Evolutionary conservation across 371 early-diverging fungal genomes (phyloP), one percentile per base, ranked within the genome.

Genomic region (Apophysomyces elegans): DNA sequence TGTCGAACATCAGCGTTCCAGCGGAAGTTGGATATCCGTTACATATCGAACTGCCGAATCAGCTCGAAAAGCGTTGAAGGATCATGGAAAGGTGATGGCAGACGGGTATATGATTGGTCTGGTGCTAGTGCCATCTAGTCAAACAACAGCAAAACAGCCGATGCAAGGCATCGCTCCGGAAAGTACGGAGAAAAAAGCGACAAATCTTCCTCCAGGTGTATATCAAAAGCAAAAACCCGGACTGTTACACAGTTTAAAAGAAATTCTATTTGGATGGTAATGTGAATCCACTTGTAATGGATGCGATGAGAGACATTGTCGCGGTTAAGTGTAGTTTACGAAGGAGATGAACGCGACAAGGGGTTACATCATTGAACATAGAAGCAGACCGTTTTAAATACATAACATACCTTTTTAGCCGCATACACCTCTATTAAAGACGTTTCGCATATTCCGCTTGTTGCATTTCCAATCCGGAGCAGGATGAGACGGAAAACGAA

Each of bases 11-110:
- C 68, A 56, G 21, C 63, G 63, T 37, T 69, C 74, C 4, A 64
- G 65, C 5, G 72, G 72, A 6, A 77, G 77, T 61, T 78, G 77
- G 78, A 73, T 78, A 44, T 72, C 73, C 4, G 69, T 81, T 36
- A 64, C 75, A 7, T 81, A 81, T 32, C 56, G 60, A 7, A 59
- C 66, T 18, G 37, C n/a, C 1, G 68, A 71, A 14, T 47, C 69
- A 8, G 77, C 79, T 5, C 56, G 59, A 56, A 72, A 71, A 38
- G 82, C 82, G 9, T 56, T 81, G 2, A 57, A 59, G 13, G 61
- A 39, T 32, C 73, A 81, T 59, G 82, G 79, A 4, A 66, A 65
- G 26, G 46, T 72, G 11, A 59, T 81, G 13, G 63, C 54, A 5
- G 59, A 65, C 9, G 58, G 62, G 16, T 64, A 62, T 18, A 72